Evolutionary conservation across 2,329 filamentous ascomycete species (phyloP).

Genomic region (Podosphaera fusca): DNA sequence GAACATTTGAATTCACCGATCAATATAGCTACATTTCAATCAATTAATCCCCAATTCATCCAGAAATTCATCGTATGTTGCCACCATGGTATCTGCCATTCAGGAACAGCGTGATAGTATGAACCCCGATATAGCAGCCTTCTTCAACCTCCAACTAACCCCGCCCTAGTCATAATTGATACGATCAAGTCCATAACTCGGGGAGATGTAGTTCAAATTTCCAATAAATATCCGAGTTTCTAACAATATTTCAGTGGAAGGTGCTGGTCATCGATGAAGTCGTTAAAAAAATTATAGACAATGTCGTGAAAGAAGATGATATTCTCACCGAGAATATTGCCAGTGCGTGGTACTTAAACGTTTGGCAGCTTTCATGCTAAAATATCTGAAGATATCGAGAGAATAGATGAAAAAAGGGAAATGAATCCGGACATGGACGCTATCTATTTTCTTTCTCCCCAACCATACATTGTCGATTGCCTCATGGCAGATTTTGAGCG

Average conservation of each 20-base stretch:
- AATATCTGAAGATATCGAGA: slow-evolving; percentile 53
- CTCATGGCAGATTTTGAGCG: slow-evolving; percentile 80
- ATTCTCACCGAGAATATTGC: slow-evolving; percentile 93
- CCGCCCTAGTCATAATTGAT: slow-evolving; percentile 38
- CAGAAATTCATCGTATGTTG: not conserved
- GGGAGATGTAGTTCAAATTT: slow-evolving; percentile 41
- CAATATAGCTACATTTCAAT: not conserved
- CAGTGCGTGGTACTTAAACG: slow-evolving; percentile 27
- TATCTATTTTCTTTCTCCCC: slow-evolving; percentile 72
- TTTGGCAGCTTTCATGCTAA: slow-evolving; percentile 2
- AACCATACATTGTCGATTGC: slow-evolving; percentile 77
- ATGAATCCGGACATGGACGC: slow-evolving; percentile 80
- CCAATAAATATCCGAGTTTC: slow-evolving; percentile 1
- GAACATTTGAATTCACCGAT: not conserved
- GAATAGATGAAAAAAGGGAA: slow-evolving; percentile 67
- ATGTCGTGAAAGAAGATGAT: slow-evolving; percentile 82
- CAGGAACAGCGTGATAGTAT: slow-evolving; percentile 60
- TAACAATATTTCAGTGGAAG: slow-evolving; percentile 52
- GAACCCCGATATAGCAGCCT: slow-evolving; percentile 11
- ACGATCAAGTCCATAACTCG: slow-evolving; percentile 57
- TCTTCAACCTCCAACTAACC: slow-evolving; percentile 5
- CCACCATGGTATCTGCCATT: slow-evolving; percentile 68
- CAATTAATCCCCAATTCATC: not conserved
- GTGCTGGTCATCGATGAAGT: slow-evolving; percentile 71
- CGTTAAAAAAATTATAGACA: slow-evolving; percentile 70